A percentile compares a stretch with the other conserved stretches of the same genome.
Conservation (phyloP, 192 early-diverging fungal genomes). For the Coemansia pectinata region DNA sequence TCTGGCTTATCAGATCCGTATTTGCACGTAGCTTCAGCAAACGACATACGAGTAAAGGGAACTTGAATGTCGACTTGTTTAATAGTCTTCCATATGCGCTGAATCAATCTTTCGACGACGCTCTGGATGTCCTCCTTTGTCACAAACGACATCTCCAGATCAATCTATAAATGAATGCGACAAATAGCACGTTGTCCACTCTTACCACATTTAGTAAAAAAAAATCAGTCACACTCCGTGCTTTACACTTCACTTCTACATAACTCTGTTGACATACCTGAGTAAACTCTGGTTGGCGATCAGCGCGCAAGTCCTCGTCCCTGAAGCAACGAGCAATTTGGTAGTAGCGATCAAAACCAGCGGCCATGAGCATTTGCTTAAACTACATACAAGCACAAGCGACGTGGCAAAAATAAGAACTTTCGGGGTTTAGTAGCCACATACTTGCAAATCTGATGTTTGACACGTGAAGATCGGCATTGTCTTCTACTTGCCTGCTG, state of each 20-base stretch:
- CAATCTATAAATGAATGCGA: slow-evolving; percentile 61
- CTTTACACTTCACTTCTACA: neutral
- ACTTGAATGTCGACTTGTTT: slow-evolving; percentile 57
- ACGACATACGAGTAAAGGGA: slow-evolving; percentile 76
- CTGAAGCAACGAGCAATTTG: slow-evolving; percentile 92
- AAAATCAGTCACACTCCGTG: neutral
- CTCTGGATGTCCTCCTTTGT: slow-evolving; percentile 67
- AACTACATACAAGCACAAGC: slow-evolving; percentile 58
- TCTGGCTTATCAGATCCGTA: slow-evolving; percentile 95
- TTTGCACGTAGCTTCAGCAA: slow-evolving; percentile 75
- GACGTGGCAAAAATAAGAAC: neutral
- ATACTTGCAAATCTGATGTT: neutral
- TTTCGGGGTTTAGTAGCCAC: neutral
- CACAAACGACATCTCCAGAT: slow-evolving; percentile 89
- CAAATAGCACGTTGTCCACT: neutral
- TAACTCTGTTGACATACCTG: slow-evolving; percentile 58
- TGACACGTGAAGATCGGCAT: neutral
- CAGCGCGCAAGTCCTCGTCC: slow-evolving; percentile 83
- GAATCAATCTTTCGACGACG: slow-evolving; percentile 73
- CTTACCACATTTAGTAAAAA: neutral
- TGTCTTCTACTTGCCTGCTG: slow-evolving; percentile 63
- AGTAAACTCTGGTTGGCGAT: slow-evolving; percentile 94
- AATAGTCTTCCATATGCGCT: slow-evolving; percentile 62
- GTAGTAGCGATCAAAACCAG: slow-evolving; percentile 87
- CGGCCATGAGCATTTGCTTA: slow-evolving; percentile 91